A percentile compares a stretch with the other conserved stretches of the same genome.
Evolutionary conservation across 2,329 filamentous ascomycete species (phyloP).

Genomic region (Clarireedia monteithiana): DNA sequence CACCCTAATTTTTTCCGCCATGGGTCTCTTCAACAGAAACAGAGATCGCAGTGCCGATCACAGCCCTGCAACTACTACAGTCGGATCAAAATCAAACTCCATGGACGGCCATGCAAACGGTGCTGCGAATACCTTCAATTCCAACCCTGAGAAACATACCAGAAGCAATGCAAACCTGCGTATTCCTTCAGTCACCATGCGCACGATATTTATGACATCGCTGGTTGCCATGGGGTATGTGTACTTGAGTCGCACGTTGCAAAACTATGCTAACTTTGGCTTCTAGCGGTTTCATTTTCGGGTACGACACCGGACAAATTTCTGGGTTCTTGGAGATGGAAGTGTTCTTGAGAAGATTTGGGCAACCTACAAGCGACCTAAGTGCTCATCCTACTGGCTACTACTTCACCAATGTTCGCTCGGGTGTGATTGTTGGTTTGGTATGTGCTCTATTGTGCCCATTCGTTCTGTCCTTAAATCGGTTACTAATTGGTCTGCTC

Average conservation of each 20-base stretch:
- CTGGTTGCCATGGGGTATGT: slow-evolving; percentile 16
- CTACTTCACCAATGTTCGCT: slow-evolving; percentile 49
- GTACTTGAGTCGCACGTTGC: neutral
- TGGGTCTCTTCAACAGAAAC: neutral
- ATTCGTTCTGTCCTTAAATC: neutral
- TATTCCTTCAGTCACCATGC: slow-evolving; percentile 8
- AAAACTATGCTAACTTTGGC: slow-evolving; percentile 11
- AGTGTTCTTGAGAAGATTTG: slow-evolving; percentile 49
- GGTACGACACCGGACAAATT: slow-evolving; percentile 33
- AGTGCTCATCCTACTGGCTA: slow-evolving; percentile 22
- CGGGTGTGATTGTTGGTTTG: slow-evolving; percentile 56
- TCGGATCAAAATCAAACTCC: neutral
- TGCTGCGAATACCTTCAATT: neutral
- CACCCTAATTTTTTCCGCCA: neutral
- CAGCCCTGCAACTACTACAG: neutral
- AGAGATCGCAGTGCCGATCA: neutral
- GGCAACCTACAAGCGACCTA: slow-evolving; percentile 26
- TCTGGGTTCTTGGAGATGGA: slow-evolving; percentile 54
- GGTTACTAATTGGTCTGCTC: neutral
- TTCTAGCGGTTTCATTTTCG: slow-evolving; percentile 30
- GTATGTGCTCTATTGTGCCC: neutral
- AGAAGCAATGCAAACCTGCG: neutral
- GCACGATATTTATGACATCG: slow-evolving; percentile 13
- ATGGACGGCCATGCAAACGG: neutral
- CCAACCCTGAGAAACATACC: neutral